Evolutionary conservation across 2,329 filamentous ascomycete species (phyloP).

Genomic region (Fusarium sp.): DNA sequence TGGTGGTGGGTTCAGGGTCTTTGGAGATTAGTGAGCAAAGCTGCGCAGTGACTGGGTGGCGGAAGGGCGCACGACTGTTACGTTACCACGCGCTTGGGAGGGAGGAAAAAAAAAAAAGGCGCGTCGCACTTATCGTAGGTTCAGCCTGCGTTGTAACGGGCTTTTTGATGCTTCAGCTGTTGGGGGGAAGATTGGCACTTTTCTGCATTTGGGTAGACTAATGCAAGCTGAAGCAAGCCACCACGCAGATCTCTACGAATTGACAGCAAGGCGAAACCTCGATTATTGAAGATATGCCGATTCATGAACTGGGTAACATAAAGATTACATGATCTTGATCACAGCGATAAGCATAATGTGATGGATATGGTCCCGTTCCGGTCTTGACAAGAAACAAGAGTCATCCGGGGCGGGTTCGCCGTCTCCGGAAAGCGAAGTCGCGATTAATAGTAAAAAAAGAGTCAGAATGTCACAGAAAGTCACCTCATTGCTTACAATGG

Average conservation of each 20-base stretch:
- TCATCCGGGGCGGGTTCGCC: slow-evolving; percentile 12
- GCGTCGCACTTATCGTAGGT: background rate
- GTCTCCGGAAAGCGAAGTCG: slow-evolving; percentile 16
- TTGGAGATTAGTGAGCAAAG: background rate
- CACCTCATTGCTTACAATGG: background rate
- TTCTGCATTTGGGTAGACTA: background rate
- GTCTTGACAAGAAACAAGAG: background rate
- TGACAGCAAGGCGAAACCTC: background rate
- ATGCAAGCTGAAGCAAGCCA: background rate
- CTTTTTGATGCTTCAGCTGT: slow-evolving; percentile 3
- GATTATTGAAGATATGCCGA: background rate
- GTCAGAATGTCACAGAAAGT: background rate
- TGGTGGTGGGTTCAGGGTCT: slow-evolving; percentile 11
- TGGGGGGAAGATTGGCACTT: background rate
- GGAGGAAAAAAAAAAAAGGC: background rate
- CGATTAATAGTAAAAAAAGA: background rate
- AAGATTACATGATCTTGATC: background rate
- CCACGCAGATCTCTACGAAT: background rate
- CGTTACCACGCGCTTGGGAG: slow-evolving; percentile 25
- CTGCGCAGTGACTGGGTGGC: background rate
- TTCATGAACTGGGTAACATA: background rate
- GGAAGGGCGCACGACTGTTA: slow-evolving; percentile 4
- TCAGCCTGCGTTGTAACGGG: background rate
- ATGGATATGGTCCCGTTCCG: background rate
- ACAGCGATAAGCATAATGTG: background rate